These are phyloP conservation scores for Cercospora canescens DNA, from an alignment of 2,329 filamentous ascomycete species.

Conservation along the genomic window DNA sequence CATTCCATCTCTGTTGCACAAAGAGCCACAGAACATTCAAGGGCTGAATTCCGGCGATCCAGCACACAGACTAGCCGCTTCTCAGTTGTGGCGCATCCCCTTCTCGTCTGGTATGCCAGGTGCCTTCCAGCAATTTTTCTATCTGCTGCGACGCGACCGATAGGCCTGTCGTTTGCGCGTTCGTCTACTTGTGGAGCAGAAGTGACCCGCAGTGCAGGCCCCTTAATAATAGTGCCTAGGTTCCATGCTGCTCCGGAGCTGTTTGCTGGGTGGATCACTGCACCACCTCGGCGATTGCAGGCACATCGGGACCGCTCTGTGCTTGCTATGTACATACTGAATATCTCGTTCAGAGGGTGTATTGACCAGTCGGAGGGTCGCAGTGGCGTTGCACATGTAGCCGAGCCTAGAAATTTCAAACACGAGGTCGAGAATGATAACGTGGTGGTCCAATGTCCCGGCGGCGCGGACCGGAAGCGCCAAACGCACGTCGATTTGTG, in stretches of 20 bases:
- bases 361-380: background rate
- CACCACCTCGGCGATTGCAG: conserved; percentile 6
- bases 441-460: background rate
- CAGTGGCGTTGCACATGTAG: background rate
- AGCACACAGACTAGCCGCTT: conserved; percentile 12
- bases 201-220: conserved; percentile 14
- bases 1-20: conserved; percentile 13
- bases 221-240: conserved; percentile 17
- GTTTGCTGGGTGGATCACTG: conserved; percentile 2
- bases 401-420: background rate
- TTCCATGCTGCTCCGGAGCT: conserved; percentile 2
- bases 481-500: background rate
- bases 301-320: background rate
- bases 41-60: conserved; percentile 13
- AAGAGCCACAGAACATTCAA: conserved; percentile 8
- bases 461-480: background rate
- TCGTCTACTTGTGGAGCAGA: conserved; percentile 17
- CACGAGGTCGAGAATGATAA: background rate
- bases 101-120: conserved; percentile 17
- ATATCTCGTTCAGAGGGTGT: background rate
- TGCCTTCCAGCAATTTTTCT: conserved; percentile 7
- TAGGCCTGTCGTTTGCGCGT: conserved; percentile 8
- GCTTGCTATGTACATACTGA: background rate
- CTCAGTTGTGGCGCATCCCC: conserved; percentile 5
- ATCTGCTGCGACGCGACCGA: conserved; percentile 17